phyloP scores from a whole-genome alignment of 345 rosid species.

The Linum tenue region DNA sequence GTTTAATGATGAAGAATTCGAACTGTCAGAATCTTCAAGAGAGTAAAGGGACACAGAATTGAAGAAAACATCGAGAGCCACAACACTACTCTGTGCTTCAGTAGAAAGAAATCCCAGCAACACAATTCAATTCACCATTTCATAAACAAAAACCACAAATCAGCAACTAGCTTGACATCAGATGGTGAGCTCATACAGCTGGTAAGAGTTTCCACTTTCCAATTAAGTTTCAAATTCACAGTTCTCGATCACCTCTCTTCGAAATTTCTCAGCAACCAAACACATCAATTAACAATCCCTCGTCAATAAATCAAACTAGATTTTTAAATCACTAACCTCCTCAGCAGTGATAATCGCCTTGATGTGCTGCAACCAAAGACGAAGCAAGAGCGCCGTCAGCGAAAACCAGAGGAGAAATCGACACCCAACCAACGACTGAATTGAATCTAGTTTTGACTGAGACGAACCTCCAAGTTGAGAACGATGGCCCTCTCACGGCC shows the following conservation, averaged over 20 bases:
- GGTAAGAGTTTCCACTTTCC: no score
- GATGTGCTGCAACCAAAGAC: conserved; percentile 52
- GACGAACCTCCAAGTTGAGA: conserved; percentile 70
- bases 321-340: conserved; percentile 47
- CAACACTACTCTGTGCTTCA: background rate
- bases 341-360: conserved; percentile 92
- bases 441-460: background rate
- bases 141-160: background rate
- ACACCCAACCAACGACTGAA: background rate
- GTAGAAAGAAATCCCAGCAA: background rate
- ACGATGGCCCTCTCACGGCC: conserved; percentile 97
- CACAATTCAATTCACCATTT: background rate
- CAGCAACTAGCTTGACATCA: background rate
- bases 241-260: no score
- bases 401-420: background rate
- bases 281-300: background rate
- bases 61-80: background rate
- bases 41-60: background rate
- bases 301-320: background rate
- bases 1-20: background rate
- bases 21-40: background rate
- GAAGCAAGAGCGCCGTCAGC: background rate
- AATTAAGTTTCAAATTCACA: no score
- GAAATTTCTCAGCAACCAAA: background rate
- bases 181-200: no score